phyloP scores from a whole-genome alignment of 2,329 filamentous ascomycete species.

The Ilyonectria robusta region DNA sequence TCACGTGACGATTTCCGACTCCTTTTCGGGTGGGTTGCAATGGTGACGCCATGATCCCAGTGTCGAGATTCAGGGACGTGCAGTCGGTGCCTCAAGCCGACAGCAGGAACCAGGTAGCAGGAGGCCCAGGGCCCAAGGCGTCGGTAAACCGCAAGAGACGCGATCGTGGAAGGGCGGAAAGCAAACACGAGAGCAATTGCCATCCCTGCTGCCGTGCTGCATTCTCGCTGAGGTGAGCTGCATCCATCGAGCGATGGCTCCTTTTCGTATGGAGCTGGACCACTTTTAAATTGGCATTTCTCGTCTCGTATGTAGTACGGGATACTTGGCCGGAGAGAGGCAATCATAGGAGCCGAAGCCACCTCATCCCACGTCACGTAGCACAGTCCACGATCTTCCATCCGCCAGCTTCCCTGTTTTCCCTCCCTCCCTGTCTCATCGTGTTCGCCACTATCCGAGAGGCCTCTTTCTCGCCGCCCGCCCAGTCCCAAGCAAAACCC shows the following conservation, averaged over 20 bases:
- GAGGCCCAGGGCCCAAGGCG: slow-evolving; percentile 10
- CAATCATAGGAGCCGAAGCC: slow-evolving; percentile 13
- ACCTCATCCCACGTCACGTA: neutral
- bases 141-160: slow-evolving; percentile 17
- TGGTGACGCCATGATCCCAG: slow-evolving; percentile 4
- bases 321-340: neutral
- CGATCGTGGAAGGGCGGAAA: neutral
- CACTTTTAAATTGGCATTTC: slow-evolving; percentile 21
- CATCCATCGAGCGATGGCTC: slow-evolving; percentile 5
- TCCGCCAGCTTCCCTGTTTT: slow-evolving; percentile 7
- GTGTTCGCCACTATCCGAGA: slow-evolving; percentile 13
- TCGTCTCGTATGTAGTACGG: slow-evolving; percentile 5
- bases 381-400: neutral
- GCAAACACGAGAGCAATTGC: slow-evolving; percentile 30
- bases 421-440: neutral
- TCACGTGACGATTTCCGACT: neutral
- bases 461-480: slow-evolving; percentile 4
- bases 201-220: neutral
- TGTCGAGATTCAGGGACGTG: slow-evolving; percentile 1
- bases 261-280: slow-evolving; percentile 9
- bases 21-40: neutral
- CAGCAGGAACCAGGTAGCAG: slow-evolving; percentile 6
- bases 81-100: slow-evolving; percentile 8
- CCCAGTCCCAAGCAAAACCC: slow-evolving; percentile 23
- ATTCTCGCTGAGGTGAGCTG: neutral